A percentile compares a stretch with the other conserved stretches of the same genome.
Conservation (phyloP, 1,284 basidiomycete genomes). For the Ganoderma boninense region DNA sequence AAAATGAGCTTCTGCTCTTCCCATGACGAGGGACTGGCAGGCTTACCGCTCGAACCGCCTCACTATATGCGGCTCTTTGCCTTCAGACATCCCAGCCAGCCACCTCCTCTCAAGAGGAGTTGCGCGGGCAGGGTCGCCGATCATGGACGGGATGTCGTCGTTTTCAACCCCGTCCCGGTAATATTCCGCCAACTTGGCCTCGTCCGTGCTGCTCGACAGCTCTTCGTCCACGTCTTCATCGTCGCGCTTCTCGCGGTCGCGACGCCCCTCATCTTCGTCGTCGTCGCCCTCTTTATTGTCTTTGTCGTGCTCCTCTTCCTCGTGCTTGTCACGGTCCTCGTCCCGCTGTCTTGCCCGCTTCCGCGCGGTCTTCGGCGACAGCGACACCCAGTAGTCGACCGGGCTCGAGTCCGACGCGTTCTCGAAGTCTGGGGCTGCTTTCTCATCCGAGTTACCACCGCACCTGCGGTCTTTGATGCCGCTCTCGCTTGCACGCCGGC, state of each 20-base stretch:
- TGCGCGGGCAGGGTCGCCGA: conserved; percentile 84
- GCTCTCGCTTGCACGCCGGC: conserved; percentile 1
- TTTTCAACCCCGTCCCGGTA: conserved; percentile 48
- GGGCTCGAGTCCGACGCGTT: conserved; percentile 36
- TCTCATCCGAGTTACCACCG: conserved; percentile 34
- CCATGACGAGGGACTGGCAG: background rate
- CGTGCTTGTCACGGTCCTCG: conserved; percentile 43
- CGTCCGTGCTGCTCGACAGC: conserved; percentile 40
- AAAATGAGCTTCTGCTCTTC: background rate
- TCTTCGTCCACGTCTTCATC: conserved; percentile 41
- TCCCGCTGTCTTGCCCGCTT: conserved; percentile 52
- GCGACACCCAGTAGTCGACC: conserved; percentile 45
- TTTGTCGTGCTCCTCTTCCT: conserved; percentile 24
- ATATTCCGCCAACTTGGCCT: conserved; percentile 55
- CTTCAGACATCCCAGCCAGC: conserved; percentile 85
- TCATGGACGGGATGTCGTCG: conserved; percentile 69
- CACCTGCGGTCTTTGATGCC: conserved; percentile 22
- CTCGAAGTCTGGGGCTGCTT: conserved; percentile 33
- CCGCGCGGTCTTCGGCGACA: conserved; percentile 60
- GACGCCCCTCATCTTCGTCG: conserved; percentile 41
- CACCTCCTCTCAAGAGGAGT: conserved; percentile 80
- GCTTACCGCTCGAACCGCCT: conserved; percentile 75
- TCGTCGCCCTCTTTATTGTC: conserved; percentile 40
- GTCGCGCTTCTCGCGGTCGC: conserved; percentile 43
- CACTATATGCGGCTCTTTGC: conserved; percentile 69